A percentile compares a stretch with the other conserved stretches of the same genome.
Conservation (phyloP, 208 protist species). For the Trypanosoma mega region DNA sequence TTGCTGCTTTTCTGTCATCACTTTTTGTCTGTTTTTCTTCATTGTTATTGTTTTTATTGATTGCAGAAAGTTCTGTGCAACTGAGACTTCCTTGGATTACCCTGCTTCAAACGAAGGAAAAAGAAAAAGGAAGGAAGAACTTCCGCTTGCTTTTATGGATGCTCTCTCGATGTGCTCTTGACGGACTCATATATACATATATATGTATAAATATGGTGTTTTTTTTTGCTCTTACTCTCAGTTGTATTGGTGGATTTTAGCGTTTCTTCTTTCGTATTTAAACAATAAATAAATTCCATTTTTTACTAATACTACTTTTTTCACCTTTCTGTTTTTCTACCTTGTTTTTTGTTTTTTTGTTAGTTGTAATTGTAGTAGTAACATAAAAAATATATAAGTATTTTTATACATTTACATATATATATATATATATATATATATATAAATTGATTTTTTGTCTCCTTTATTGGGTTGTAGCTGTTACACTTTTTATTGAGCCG, state of each 20-base stretch:
- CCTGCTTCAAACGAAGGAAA: background rate
- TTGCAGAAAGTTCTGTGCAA: background rate
- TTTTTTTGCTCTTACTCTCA: too few species aligned
- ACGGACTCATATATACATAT: background rate
- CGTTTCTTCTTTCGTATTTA: background rate
- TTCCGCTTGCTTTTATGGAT: background rate
- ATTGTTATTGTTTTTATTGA: background rate
- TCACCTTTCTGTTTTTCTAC: conserved; percentile 7
- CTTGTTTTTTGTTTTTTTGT: conserved; percentile 21
- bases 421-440: too few species aligned
- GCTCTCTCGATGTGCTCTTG: background rate
- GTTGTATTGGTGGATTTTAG: too few species aligned
- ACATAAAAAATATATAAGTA: too few species aligned
- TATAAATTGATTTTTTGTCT: too few species aligned
- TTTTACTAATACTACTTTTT: conserved; percentile 16
- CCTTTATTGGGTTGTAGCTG: conserved; percentile 9
- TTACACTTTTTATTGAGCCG: too few species aligned
- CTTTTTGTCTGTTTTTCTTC: conserved; percentile 1
- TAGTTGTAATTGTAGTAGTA: too few species aligned
- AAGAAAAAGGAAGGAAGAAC: conserved; percentile 2
- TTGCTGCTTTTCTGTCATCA: background rate
- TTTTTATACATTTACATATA: too few species aligned
- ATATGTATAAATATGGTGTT: background rate
- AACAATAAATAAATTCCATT: background rate
- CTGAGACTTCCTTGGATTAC: background rate